phyloP scores from a whole-genome alignment of 1,139 yeast genomes.

The Spathaspora sp. region DNA sequence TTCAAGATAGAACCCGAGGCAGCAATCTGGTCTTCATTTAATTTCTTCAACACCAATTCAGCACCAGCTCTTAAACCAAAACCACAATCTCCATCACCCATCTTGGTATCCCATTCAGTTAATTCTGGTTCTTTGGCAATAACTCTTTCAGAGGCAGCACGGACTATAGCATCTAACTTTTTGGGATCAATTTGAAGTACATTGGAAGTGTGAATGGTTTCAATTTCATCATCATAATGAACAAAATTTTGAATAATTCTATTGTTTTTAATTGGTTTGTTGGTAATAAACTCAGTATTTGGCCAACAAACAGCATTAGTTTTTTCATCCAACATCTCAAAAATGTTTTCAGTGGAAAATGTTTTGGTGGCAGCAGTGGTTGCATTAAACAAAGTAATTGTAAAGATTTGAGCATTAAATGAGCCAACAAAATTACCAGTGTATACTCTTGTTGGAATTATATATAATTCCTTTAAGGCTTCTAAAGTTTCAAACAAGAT shows the following conservation, averaged over 20 bases:
- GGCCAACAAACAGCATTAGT: constrained; percentile 45
- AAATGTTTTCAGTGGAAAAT: constrained; percentile 31
- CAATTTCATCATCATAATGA: constrained; percentile 28
- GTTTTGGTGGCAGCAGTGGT: constrained; percentile 29
- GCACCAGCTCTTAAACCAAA: constrained; percentile 47
- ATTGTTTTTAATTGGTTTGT: constrained; percentile 22
- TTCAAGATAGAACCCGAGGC: constrained; percentile 19
- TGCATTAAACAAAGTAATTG: constrained; percentile 47
- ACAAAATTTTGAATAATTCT: constrained; percentile 38
- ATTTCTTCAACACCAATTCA: constrained; percentile 30
- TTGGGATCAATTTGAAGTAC: constrained; percentile 29
- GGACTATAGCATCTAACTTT: constrained; percentile 26
- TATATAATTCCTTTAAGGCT: constrained; percentile 35
- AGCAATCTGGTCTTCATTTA: constrained; percentile 26
- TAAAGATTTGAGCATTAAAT: constrained; percentile 52
- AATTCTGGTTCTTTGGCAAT: constrained; percentile 45
- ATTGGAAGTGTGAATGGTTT: constrained; percentile 17
- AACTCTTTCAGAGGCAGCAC: constrained; percentile 35
- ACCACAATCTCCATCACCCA: constrained; percentile 58
- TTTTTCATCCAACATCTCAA: constrained; percentile 37
- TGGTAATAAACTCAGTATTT: constrained; percentile 28
- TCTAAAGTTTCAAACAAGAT: constrained; percentile 20
- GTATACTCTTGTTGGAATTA: constrained; percentile 41
- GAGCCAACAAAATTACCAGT: constrained; percentile 52
- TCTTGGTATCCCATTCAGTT: constrained; percentile 50